A percentile compares a stretch with the other conserved stretches of the same genome.
Evolutionary conservation across 1,284 basidiomycete genomes (phyloP).

Genomic region (Cerioporus squamosus): DNA sequence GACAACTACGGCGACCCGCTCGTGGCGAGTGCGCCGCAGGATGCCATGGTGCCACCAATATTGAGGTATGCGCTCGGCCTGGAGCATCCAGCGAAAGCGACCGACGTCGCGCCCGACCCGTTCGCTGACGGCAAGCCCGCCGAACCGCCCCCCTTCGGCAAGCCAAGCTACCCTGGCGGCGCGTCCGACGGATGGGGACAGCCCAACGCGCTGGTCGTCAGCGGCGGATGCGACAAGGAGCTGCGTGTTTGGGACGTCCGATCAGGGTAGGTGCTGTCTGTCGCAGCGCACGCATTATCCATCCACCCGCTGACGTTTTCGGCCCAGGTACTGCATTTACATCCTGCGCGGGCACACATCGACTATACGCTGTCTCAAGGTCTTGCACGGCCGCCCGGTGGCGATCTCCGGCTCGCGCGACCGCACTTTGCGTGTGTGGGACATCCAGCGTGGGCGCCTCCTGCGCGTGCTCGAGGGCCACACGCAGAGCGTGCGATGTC

Average conservation of each 20-base stretch:
- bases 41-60: constrained; percentile 34
- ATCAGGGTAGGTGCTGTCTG: constrained; percentile 60
- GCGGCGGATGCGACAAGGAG: constrained; percentile 90
- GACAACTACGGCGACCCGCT: constrained; percentile 26
- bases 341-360: constrained; percentile 86
- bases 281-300: not conserved
- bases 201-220: constrained; percentile 77
- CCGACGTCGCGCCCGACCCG: constrained; percentile 12
- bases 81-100: constrained; percentile 23
- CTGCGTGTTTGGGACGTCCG: constrained; percentile 92
- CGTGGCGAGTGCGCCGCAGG: constrained; percentile 22
- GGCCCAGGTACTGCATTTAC: constrained; percentile 76
- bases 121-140: constrained; percentile 14
- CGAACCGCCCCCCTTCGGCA: constrained; percentile 35
- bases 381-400: constrained; percentile 86
- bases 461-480: constrained; percentile 83
- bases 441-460: constrained; percentile 79
- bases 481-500: constrained; percentile 81
- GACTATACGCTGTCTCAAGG: constrained; percentile 91
- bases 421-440: constrained; percentile 89
- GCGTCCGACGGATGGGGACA: constrained; percentile 71
- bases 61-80: constrained; percentile 40
- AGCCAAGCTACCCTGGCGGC: constrained; percentile 67
- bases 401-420: constrained; percentile 93
- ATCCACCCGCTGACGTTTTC: not conserved